Base-by-base conservation (phyloP, 495 filamentous ascomycete genomes). In the Penicillium dipodomyicola region DNA sequence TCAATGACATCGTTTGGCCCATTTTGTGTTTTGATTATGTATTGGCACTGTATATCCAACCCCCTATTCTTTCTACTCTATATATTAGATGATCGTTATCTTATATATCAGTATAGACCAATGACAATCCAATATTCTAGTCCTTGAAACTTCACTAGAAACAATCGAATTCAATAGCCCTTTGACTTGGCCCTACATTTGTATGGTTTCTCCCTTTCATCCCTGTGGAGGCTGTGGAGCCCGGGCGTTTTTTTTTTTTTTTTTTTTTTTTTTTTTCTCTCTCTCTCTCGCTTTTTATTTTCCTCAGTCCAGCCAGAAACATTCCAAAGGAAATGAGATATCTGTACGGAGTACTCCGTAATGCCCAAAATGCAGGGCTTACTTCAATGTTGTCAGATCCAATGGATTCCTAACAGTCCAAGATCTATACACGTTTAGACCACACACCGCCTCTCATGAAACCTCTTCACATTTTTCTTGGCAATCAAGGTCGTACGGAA, bases 161-260 rank as follows among this genome's bases (percentile, higher is more conserved):
- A 55, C 52, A 55, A 55, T 55, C 10, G 15, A 48, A 55, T 48
- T 55, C 52, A 47, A 47, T 37, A 49, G 47, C 29, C 22, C 32
- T 47, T 46, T 25, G 43, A 55, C 30, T 5, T 35, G 37, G 37
- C 2, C 23, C 30, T 45, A 22, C 30, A 54, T 35, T 46, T 45
- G 39, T 54, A 32, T 49, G 49, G 12, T 41, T 52, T 32, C 39
- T 52, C 50, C 39, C 50, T 52, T 52, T 43, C 25, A 43, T 52
- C 49, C 49, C 50, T 43, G 49, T 52, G 50, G 49, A 40, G 49
- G 33, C 22, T 50, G 52, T 54, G 42, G 42, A 45, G 15, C 20
- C 32, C 32, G 19, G 6, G 2, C 22, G 9, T 33, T 33, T 44
- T 12, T 45, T 33, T 32, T 17, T 17, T 37, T 54, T 35, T 29